A percentile compares a stretch with the other conserved stretches of the same genome.
Evolutionary conservation across 164 flowering plant genomes (phyloP).

Genomic region (Echeveria elegans): DNA sequence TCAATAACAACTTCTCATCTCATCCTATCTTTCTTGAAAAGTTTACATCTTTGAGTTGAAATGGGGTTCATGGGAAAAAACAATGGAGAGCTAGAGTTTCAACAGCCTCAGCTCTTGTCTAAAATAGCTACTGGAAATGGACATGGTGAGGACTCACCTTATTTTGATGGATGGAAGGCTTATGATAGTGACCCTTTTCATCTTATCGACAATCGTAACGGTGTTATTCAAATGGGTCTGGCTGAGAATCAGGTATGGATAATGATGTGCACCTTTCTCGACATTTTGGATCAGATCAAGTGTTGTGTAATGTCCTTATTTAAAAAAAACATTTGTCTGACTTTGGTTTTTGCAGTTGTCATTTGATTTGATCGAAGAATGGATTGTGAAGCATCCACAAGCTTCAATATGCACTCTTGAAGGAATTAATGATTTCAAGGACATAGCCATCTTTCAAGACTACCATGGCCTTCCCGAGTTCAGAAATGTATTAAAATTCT

Average conservation of each 20-base stretch:
- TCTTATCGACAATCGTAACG: constrained; percentile 30
- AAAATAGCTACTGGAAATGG: constrained; percentile 46
- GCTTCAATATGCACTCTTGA: constrained; percentile 64
- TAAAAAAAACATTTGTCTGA: no score
- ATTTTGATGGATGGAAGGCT: constrained; percentile 70
- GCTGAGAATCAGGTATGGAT: constrained; percentile 59
- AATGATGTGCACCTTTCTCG: no score
- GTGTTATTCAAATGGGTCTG: constrained; percentile 70
- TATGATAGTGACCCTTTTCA: constrained; percentile 49
- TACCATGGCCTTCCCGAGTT: constrained; percentile 80
- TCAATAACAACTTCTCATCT: no score
- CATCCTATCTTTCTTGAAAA: no score
- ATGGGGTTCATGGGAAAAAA: constrained; percentile 15
- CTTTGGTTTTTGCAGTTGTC: constrained; percentile 40
- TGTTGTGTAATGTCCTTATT: no score
- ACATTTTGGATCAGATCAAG: no score
- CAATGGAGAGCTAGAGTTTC: constrained; percentile 10
- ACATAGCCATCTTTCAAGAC: constrained; percentile 67
- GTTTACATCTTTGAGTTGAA: no score
- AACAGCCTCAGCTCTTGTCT: no score
- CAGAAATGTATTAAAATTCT: no score
- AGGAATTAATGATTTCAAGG: constrained; percentile 49
- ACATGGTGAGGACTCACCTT: constrained; percentile 53
- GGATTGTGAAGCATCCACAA: constrained; percentile 59
- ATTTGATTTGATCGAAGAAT: constrained; percentile 54